Percentiles rank a stretch among this genome's conserved stretches.
phyloP scores from a whole-genome alignment of 2,329 filamentous ascomycete genomes.

The Fonsecaea multimorphosa region DNA sequence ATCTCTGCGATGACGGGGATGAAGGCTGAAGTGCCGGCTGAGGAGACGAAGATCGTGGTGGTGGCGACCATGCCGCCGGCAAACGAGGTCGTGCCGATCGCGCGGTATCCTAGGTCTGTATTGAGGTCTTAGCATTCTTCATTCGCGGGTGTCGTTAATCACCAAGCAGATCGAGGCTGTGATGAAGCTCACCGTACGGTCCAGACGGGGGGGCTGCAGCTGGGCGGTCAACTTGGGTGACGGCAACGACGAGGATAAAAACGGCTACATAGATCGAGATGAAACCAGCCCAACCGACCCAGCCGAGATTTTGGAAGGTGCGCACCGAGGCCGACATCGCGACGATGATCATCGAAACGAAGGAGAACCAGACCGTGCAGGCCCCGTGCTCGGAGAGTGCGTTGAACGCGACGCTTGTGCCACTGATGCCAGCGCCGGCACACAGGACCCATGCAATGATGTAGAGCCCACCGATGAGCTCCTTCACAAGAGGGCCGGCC shows the following conservation, averaged over 20 bases:
- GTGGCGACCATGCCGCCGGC: conserved; percentile 42
- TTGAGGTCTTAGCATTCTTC: background rate
- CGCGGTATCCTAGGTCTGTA: conserved; percentile 41
- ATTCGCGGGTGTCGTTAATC: conserved; percentile 41
- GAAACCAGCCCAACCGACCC: conserved; percentile 68
- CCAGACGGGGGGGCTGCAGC: conserved; percentile 2
- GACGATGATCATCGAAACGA: conserved; percentile 41
- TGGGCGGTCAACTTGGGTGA: background rate
- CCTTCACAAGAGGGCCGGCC: conserved; percentile 59
- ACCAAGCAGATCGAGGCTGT: conserved; percentile 36
- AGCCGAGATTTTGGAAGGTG: conserved; percentile 47
- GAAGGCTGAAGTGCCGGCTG: conserved; percentile 61
- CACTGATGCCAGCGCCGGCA: conserved; percentile 51
- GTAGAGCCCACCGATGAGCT: conserved; percentile 63
- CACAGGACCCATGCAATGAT: conserved; percentile 55
- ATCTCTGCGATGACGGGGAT: conserved; percentile 96
- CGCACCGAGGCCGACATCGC: conserved; percentile 39
- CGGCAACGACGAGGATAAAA: conserved; percentile 45
- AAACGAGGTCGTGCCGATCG: conserved; percentile 40
- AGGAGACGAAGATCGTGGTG: conserved; percentile 43
- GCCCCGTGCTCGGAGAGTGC: conserved; percentile 49
- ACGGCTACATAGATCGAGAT: conserved; percentile 62
- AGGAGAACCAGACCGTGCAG: conserved; percentile 42
- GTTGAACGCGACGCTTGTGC: conserved; percentile 51
- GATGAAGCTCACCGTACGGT: conserved; percentile 16